Conservation (phyloP, 768 basidiomycete genomes). For the Strobilomyces echinocephalus region DNA sequence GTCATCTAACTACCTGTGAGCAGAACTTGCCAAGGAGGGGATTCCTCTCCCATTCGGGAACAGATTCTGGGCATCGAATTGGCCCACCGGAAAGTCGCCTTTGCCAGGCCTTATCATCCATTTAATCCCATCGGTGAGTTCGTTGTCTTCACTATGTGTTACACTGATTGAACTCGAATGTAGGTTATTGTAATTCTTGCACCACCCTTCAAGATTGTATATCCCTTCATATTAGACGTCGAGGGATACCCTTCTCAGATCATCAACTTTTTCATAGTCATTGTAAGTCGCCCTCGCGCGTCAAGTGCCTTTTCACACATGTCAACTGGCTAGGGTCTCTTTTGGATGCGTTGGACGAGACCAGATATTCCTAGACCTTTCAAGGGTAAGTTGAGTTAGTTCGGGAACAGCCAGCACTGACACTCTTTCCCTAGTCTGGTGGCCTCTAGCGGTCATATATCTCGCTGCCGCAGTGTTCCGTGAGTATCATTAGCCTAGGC, state of each 20-base stretch:
- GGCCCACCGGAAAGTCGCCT: constrained; percentile 55
- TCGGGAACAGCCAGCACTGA: constrained; percentile 2
- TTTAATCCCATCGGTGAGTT: constrained; percentile 45
- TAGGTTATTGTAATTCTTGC: constrained; percentile 51
- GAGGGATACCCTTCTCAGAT: constrained; percentile 48
- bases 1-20: not conserved
- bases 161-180: constrained; percentile 9
- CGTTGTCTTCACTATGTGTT: not conserved
- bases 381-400: constrained; percentile 35
- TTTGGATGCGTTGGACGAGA: constrained; percentile 51
- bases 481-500: constrained; percentile 23
- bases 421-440: constrained; percentile 42
- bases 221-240: constrained; percentile 59
- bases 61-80: constrained; percentile 58
- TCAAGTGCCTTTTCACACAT: no score
- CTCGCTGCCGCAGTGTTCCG: constrained; percentile 47
- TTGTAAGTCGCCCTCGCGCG: constrained; percentile 33
- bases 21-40: constrained; percentile 59
- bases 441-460: constrained; percentile 52
- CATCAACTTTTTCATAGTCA: constrained; percentile 50
- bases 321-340: constrained; percentile 38
- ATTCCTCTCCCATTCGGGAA: constrained; percentile 58
- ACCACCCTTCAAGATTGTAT: constrained; percentile 49
- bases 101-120: constrained; percentile 53
- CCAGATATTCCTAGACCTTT: constrained; percentile 47